A percentile compares a stretch with the other conserved stretches of the same genome.
phyloP scores from a whole-genome alignment of 164 flowering plant genomes.

The Buxus sempervirens region DNA sequence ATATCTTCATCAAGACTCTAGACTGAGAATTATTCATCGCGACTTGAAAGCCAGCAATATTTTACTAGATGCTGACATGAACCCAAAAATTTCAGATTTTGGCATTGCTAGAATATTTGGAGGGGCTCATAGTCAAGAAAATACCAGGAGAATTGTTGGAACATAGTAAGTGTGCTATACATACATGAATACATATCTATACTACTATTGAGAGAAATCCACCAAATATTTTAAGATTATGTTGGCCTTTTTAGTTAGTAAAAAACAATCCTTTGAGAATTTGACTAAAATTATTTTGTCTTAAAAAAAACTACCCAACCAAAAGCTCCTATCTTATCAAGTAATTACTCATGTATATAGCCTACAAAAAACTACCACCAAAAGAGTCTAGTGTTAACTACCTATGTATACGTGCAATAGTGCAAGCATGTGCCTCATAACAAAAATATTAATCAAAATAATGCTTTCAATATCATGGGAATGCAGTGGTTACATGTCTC shows the following conservation, averaged over 20 bases:
- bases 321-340: no score
- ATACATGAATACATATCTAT: not conserved
- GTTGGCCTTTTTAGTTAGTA: no score
- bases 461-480: not conserved
- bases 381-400: no score
- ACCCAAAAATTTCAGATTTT: constrained; percentile 1
- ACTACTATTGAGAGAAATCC: no score
- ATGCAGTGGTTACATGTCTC: constrained; percentile 1
- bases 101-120: constrained; percentile 1
- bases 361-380: no score
- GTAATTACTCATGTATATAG: no score
- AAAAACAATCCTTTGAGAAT: not conserved
- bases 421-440: no score
- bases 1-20: constrained; percentile 4
- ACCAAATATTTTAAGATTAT: not conserved
- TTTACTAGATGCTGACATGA: not conserved
- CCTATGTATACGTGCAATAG: no score
- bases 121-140: not conserved
- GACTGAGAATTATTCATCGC: not conserved
- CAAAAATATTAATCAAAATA: no score
- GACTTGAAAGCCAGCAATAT: constrained; percentile 1
- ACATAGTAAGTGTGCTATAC: not conserved
- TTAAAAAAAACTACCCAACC: no score
- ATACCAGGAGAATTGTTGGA: not conserved
- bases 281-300: no score